These are phyloP conservation scores for Vicia sativa DNA, from an alignment of 306 rosid genomes.

Conservation along the genomic window DNA sequence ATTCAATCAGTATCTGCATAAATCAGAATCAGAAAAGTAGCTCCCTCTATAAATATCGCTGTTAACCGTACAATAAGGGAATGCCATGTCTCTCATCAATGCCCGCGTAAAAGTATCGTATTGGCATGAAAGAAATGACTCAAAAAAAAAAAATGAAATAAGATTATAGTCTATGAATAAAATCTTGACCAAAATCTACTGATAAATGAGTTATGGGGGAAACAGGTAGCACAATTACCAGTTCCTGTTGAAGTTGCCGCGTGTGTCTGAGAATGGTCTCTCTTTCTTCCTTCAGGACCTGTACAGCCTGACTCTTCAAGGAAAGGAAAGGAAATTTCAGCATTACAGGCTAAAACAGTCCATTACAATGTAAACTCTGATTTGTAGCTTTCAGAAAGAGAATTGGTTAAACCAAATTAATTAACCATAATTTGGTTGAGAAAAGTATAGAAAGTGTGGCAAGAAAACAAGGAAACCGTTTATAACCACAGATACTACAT, in stretches of 20 bases:
- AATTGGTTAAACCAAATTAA: background rate
- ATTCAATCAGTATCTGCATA: too few relatives aligned
- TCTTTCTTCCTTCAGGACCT: constrained; percentile 79
- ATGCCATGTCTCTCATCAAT: too few relatives aligned
- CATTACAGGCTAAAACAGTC: background rate
- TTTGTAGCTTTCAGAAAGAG: background rate
- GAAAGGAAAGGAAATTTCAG: constrained; percentile 35
- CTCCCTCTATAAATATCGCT: background rate
- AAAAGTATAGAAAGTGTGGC: constrained; percentile 4
- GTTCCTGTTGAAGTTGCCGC: constrained; percentile 78
- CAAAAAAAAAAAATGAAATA: background rate
- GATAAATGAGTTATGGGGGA: constrained; percentile 12
- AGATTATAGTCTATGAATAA: background rate
- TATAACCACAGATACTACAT: constrained; percentile 15
- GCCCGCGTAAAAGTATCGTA: background rate
- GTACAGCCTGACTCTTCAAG: constrained; percentile 53
- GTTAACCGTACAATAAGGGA: too few relatives aligned
- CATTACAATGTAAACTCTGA: background rate
- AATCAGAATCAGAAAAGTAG: background rate
- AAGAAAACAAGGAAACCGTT: background rate
- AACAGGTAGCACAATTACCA: constrained; percentile 53
- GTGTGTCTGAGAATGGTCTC: constrained; percentile 75
- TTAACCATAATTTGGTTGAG: constrained; percentile 25
- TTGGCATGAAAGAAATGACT: constrained; percentile 2
- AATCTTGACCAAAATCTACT: constrained; percentile 17